Evolutionary conservation across 116 monocot species (phyloP).

Genomic region (Trichopus zeylanicus): DNA sequence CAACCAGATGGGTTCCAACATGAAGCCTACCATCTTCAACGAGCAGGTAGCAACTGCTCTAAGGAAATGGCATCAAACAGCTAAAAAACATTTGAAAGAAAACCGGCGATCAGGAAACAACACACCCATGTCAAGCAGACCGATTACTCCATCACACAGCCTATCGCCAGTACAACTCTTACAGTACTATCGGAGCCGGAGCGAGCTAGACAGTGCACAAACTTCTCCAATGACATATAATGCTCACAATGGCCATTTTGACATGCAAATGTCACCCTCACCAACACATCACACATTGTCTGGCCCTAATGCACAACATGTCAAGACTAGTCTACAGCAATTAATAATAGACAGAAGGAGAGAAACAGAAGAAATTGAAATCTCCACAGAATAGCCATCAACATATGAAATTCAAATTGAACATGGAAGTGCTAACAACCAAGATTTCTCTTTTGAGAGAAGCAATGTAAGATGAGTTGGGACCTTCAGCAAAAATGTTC

Average conservation of each 20-base stretch:
- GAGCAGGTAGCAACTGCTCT: conserved; percentile 28
- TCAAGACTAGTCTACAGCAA: not conserved
- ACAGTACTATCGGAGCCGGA: not conserved
- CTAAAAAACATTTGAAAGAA: conserved; percentile 30
- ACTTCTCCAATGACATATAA: not conserved
- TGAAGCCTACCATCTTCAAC: conserved; percentile 40
- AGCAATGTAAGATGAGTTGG: not conserved
- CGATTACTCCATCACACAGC: not conserved
- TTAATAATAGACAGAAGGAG: not conserved
- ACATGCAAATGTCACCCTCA: not conserved
- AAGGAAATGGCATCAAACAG: conserved; percentile 30
- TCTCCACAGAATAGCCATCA: not conserved
- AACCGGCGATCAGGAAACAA: conserved; percentile 1
- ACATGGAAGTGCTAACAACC: not conserved
- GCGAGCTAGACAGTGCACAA: not conserved
- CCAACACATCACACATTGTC: not conserved
- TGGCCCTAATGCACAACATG: not conserved
- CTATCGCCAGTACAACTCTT: conserved; percentile 14
- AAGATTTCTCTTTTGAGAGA: not conserved
- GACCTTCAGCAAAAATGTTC: no score
- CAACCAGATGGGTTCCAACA: conserved; percentile 40
- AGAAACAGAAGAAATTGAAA: not conserved
- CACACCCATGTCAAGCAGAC: conserved; percentile 9
- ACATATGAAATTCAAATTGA: not conserved
- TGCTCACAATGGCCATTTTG: not conserved